Base-by-base conservation (phyloP, 176 grass and related monocot species). In the Musa troglodytarum region DNA sequence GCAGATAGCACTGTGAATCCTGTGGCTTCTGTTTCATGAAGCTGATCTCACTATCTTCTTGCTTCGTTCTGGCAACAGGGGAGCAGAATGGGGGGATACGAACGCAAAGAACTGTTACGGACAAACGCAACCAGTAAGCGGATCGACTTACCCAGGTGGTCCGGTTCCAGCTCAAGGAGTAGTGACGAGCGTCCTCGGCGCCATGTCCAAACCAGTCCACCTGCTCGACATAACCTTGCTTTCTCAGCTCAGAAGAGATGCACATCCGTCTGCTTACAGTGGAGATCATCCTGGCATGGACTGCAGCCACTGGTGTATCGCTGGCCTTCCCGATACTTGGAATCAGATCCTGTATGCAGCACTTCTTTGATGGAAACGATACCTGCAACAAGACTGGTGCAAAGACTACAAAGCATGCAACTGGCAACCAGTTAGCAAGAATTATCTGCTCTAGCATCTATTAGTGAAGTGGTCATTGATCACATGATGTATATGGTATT, bases 241-340 rank as follows among this genome's bases (percentile, higher is more conserved):
- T 71, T 99, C 95, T n/a, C 90, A 99, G 85, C 88, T 99, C 7
- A 65, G 95, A 77, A 90, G 84, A 75, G 95, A 99, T 72, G 90
- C 65, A 0, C 95, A 99, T 85, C 95, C 95, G 9, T 89, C 95
- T 1, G 69, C 34, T 0, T 99, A 99, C 85, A 99, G 95, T 57
- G 90, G 95, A 21, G 90, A 82, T 10, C 95, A 91, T 56, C 62
- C 88, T 1, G 80, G 90, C 71, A 94, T 84, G 69, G 95, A 99
- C 69, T 99, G 95, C 76, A 99, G 95, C 78, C 95, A 99, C 84
- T 99, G 95, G 95, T 99, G 95, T 84, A 81, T 99, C 53, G 88
- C 90, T 14, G 95, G 95, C 29, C 69, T 94, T 72, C 95, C 95
- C 1, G 95, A 99, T 82, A 86, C 90, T 1, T 99, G 95, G 95